Evolutionary conservation across 1,139 yeast species (phyloP).

Genomic region (Suhomyces bribrorum): DNA sequence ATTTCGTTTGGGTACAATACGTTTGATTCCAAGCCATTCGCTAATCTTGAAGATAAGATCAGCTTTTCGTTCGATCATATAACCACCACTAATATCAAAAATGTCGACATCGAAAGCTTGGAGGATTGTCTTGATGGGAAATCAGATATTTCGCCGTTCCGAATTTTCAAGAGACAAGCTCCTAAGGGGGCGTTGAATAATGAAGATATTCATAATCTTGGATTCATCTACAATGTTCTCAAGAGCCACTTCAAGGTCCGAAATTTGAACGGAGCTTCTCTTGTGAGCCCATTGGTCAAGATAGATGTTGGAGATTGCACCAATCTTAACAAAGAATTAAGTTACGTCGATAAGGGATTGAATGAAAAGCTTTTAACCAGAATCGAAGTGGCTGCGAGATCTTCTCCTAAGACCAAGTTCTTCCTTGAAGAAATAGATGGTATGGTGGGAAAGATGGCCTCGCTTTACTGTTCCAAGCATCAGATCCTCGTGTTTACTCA

Average conservation of each 20-base stretch:
- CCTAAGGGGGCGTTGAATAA: conserved; percentile 16
- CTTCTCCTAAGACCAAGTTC: conserved; percentile 19
- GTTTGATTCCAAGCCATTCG: conserved; percentile 37
- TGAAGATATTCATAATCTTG: conserved; percentile 36
- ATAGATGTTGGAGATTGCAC: conserved; percentile 7
- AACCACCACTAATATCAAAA: conserved; percentile 24
- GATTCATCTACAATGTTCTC: conserved; percentile 34
- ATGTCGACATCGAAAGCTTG: conserved; percentile 21
- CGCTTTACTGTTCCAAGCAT: conserved; percentile 25
- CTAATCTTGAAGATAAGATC: conserved; percentile 25
- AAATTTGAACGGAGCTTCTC: conserved; percentile 34
- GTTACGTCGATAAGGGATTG: conserved; percentile 7
- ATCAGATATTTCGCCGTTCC: conserved; percentile 31
- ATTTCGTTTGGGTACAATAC: conserved; percentile 37
- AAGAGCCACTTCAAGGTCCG: conserved; percentile 35
- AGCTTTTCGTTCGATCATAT: conserved; percentile 33
- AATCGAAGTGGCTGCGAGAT: conserved; percentile 4
- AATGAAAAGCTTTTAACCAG: conserved; percentile 15
- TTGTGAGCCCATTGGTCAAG: conserved; percentile 7
- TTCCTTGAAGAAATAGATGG: conserved; percentile 30
- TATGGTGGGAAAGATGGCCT: conserved; percentile 28
- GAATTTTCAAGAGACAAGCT: conserved; percentile 24
- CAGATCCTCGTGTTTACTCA: conserved; percentile 32
- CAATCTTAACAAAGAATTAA: conserved; percentile 6
- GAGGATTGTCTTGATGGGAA: conserved; percentile 34